Conservation (phyloP, 139 green algal species). For the Chlorella ohadii region DNA sequence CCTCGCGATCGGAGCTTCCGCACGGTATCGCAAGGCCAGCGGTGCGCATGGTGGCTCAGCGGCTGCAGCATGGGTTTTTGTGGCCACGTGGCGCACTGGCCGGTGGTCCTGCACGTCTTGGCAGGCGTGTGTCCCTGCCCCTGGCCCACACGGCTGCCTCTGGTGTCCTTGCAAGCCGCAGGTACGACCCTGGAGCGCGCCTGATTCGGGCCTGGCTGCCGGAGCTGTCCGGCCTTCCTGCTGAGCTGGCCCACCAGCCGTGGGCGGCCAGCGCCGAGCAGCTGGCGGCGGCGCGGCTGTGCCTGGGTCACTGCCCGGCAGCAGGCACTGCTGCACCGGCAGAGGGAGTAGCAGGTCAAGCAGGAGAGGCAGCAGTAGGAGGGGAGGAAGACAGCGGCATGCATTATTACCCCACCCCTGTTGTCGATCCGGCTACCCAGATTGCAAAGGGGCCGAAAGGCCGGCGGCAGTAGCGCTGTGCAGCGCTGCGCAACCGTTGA, state of each 20-base stretch:
- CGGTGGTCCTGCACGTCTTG: no score
- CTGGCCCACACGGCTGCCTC: no score
- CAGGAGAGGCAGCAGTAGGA: background rate
- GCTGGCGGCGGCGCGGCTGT: background rate
- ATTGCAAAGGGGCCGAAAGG: constrained; percentile 23
- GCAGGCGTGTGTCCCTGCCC: no score
- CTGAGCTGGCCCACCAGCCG: constrained; percentile 44
- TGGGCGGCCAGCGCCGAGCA: constrained; percentile 23
- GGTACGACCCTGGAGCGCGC: constrained; percentile 59
- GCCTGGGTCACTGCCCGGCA: background rate
- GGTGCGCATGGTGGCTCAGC: no score
- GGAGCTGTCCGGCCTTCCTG: constrained; percentile 46
- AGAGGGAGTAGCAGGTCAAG: background rate
- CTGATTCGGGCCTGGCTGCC: constrained; percentile 59
- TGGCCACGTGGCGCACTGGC: no score
- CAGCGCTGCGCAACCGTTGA: no score
- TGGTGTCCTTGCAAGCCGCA: background rate
- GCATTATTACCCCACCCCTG: constrained; percentile 13
- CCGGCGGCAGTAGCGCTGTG: no score
- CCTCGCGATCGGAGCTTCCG: constrained; percentile 61
- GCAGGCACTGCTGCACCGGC: background rate
- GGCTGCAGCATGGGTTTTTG: no score
- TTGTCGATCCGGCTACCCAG: constrained; percentile 31
- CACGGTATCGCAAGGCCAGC: constrained; percentile 57
- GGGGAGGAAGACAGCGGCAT: background rate